phyloP scores from a whole-genome alignment of 2,329 filamentous ascomycete genomes.

The Parastagonospora nodorum region DNA sequence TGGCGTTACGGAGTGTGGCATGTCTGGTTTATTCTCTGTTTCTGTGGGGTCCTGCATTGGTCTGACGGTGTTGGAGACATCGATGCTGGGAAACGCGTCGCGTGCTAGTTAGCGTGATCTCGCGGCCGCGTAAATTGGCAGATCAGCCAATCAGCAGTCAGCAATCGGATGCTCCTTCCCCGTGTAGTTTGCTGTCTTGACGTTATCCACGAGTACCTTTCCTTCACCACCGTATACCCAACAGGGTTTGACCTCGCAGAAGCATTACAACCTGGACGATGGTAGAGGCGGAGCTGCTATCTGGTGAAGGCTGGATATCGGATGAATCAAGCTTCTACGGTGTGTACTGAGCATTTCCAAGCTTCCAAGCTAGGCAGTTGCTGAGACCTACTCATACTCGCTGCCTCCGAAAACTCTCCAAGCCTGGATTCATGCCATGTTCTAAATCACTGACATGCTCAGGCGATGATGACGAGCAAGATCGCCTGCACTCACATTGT shows the following conservation, averaged over 20 bases:
- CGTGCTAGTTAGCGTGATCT: conserved; percentile 26
- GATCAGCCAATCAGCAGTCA: conserved; percentile 1
- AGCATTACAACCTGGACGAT: conserved; percentile 13
- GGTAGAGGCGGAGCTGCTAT: conserved; percentile 33
- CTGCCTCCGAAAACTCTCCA: not conserved
- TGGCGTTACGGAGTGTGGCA: conserved; percentile 55
- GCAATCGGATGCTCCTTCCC: conserved; percentile 7
- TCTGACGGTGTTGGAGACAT: conserved; percentile 5
- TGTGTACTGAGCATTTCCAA: conserved; percentile 22
- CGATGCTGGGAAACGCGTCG: conserved; percentile 19
- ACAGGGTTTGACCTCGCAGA: conserved; percentile 9
- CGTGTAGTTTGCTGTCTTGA: conserved; percentile 16
- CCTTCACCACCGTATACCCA: not conserved
- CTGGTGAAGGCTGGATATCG: conserved; percentile 42
- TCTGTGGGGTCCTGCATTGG: conserved; percentile 2
- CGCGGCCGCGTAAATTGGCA: conserved; percentile 21
- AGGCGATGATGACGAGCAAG: conserved; percentile 38
- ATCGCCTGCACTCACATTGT: conserved; percentile 22
- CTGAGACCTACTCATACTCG: not conserved
- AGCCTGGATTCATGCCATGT: too few species aligned
- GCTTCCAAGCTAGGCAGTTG: not conserved
- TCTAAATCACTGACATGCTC: conserved; percentile 6
- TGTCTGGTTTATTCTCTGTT: conserved; percentile 23
- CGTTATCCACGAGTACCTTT: not conserved
- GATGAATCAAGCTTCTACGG: conserved; percentile 55